Conservation (phyloP, 306 rosid genomes). For the Medicago truncatula region DNA sequence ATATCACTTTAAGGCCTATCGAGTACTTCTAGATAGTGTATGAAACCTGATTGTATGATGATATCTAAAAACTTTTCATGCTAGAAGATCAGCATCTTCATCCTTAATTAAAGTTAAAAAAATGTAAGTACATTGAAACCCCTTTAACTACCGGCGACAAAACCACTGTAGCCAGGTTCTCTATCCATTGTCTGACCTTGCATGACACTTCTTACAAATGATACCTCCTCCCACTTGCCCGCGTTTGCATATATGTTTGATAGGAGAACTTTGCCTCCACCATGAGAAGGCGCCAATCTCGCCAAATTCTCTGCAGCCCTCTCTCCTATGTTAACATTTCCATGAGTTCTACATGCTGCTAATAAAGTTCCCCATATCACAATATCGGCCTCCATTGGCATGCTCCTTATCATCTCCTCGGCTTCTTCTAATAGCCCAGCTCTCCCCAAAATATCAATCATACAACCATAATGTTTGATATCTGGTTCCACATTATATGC, state of each 20-base stretch:
- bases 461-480: slow-evolving; percentile 91
- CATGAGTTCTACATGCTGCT: slow-evolving; percentile 85
- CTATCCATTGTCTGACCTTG: slow-evolving; percentile 57
- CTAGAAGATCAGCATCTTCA: slow-evolving; percentile 21
- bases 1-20: too few species aligned
- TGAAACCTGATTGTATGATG: background rate
- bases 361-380: slow-evolving; percentile 93
- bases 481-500: slow-evolving; percentile 74
- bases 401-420: slow-evolving; percentile 63
- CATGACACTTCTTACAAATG: slow-evolving; percentile 62
- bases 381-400: slow-evolving; percentile 86
- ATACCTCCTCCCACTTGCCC: slow-evolving; percentile 87
- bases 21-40: slow-evolving; percentile 6
- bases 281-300: slow-evolving; percentile 74
- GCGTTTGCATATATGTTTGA: slow-evolving; percentile 87
- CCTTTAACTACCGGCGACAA: slow-evolving; percentile 47
- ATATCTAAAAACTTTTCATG: background rate
- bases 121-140: slow-evolving; percentile 19
- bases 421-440: slow-evolving; percentile 84
- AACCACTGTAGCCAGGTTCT: slow-evolving; percentile 78
- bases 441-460: slow-evolving; percentile 93
- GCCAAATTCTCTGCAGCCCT: slow-evolving; percentile 75
- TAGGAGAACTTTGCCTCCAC: slow-evolving; percentile 75
- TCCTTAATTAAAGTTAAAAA: slow-evolving; percentile 20
- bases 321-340: slow-evolving; percentile 78